Evolutionary conservation across 2,329 filamentous ascomycete species (phyloP), one percentile per base, ranked within the genome.

Genomic region (Cryphonectria carpinicola): DNA sequence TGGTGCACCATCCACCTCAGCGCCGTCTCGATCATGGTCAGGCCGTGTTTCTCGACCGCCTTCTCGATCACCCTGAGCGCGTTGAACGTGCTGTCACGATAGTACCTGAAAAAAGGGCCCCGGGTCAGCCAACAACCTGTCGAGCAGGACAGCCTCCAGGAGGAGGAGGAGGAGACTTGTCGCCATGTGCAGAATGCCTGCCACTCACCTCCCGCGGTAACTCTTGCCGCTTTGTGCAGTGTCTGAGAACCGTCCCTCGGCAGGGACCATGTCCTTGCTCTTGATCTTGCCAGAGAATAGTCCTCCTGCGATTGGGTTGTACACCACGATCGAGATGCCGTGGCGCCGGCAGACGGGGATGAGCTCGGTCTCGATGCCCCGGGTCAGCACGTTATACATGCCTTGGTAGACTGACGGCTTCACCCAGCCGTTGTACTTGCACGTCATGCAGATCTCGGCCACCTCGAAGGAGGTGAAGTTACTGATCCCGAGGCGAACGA

Each of bases 401-500:
- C 87, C 94, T 81, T 68, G 66, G 81, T 93, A 97, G 69, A 97
- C 89, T 0, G 92, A 94, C 0, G 94, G 94, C 54, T 91, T 88
- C 22, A 97, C 92, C 93, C 93, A 97, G 72, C 88, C 88, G 76
- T 93, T 90, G 81, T 92, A 89, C 76, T 91, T 91, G 84, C 92
- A 95, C 54, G 90, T 91, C 80, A 93, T 88, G 70, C 92, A 91
- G 13, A 97, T 88, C 81, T 97, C 94, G 0, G 94, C 94, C 13
- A 97, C 92, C 79, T 97, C 94, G 78, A 92, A 96, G 0, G 94
- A 91, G 0, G 94, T 93, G 79, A 90, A 97, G 82, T 97, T 97
- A 76, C 89, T 92, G 71, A 98, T 82, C 1, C 93, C 94, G 17
- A 97, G 83, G 66, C 88, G 87, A 28, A 93, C 89, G 77, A 98